Percentiles rank a stretch among this genome's conserved stretches.
Conservation (phyloP, 2,329 filamentous ascomycete species). For the Mariannaea elegans region DNA sequence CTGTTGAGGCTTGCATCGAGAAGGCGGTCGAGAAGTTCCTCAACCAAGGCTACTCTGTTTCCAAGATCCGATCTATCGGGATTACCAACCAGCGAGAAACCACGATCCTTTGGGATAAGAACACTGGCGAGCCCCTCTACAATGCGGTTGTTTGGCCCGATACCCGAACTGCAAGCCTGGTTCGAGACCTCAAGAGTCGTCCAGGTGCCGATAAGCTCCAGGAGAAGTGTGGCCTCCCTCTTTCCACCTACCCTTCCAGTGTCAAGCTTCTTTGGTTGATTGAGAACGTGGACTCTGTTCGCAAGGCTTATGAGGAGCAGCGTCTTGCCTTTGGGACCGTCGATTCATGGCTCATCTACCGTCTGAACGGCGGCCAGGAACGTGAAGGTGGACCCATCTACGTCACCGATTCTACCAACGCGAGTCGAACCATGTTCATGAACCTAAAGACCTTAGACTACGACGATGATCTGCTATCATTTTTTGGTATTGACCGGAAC, state of each 20-base stretch:
- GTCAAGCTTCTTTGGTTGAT: conserved; percentile 88
- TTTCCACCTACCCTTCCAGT: conserved; percentile 89
- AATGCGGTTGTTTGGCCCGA: conserved; percentile 94
- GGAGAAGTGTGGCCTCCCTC: conserved; percentile 79
- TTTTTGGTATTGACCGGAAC: conserved; percentile 75
- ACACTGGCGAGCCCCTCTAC: conserved; percentile 81
- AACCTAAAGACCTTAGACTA: conserved; percentile 84
- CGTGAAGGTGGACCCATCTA: conserved; percentile 67
- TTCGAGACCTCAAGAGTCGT: conserved; percentile 77
- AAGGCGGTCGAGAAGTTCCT: conserved; percentile 77
- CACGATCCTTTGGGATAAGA: conserved; percentile 83
- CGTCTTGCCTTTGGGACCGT: conserved; percentile 86
- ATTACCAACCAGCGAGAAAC: conserved; percentile 94
- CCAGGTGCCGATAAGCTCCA: conserved; percentile 74
- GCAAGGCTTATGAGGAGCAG: conserved; percentile 78
- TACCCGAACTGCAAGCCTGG: conserved; percentile 76
- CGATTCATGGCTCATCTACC: conserved; percentile 88
- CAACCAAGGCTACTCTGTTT: conserved; percentile 71
- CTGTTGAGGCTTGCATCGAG: conserved; percentile 83
- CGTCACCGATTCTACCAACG: conserved; percentile 89
- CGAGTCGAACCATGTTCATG: conserved; percentile 94
- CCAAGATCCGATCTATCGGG: conserved; percentile 79
- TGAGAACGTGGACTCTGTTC: conserved; percentile 73
- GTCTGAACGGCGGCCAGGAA: conserved; percentile 77
- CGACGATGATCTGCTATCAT: conserved; percentile 77